Evolutionary conservation across 768 basidiomycete species (phyloP).

Genomic region (Lentinula sp.): DNA sequence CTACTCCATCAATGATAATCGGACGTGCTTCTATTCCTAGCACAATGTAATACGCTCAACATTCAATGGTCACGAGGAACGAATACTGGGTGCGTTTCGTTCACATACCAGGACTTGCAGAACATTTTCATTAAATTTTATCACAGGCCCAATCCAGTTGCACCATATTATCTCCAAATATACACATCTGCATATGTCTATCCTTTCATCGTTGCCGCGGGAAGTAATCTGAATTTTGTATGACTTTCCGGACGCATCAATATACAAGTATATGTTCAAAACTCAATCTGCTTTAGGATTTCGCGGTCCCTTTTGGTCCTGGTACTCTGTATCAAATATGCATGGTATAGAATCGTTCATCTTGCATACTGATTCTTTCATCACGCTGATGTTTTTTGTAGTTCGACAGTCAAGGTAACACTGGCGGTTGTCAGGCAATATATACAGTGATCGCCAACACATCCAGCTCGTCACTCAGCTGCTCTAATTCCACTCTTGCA

Average conservation of each 20-base stretch:
- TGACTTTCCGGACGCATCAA: conserved; percentile 15
- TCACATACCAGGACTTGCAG: neutral
- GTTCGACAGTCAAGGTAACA: conserved; percentile 52
- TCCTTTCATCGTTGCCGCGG: conserved; percentile 47
- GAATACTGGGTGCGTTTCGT: conserved; percentile 26
- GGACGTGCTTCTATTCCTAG: conserved; percentile 15
- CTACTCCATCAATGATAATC: neutral
- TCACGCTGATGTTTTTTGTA: conserved; percentile 29
- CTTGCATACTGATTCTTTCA: neutral
- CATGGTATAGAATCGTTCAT: neutral
- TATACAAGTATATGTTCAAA: neutral
- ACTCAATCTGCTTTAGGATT: conserved; percentile 33
- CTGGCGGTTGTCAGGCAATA: conserved; percentile 55
- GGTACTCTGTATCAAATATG: conserved; percentile 38
- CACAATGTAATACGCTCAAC: conserved; percentile 38
- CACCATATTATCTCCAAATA: conserved; percentile 56
- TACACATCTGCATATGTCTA: conserved; percentile 50
- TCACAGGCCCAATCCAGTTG: conserved; percentile 43
- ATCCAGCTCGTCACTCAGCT: conserved; percentile 29
- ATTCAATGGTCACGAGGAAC: conserved; percentile 36
- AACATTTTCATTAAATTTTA: conserved; percentile 6
- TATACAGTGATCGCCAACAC: conserved; percentile 49
- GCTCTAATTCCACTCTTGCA: conserved; percentile 42
- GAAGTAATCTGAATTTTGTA: conserved; percentile 40
- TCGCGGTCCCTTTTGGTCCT: conserved; percentile 52